Conservation (phyloP, 192 early-diverging fungal genomes). For the Coemansia sp. region DNA sequence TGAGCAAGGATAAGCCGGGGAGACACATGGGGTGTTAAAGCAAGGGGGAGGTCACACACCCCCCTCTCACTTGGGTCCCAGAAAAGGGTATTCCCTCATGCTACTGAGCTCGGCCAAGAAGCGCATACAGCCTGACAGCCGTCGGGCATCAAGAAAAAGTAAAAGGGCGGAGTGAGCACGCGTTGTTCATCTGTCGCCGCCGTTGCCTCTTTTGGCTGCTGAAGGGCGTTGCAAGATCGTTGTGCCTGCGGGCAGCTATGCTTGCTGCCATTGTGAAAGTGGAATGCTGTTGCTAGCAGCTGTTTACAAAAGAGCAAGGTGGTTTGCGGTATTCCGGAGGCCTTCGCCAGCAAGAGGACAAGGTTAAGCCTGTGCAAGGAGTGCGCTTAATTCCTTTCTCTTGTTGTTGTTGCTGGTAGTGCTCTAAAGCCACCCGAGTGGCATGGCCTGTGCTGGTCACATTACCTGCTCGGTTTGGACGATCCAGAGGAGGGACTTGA, state of each 20-base stretch:
- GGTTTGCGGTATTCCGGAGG: neutral
- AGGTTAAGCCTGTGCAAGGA: neutral
- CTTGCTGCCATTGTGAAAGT: neutral
- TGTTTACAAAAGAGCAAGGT: neutral
- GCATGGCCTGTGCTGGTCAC: neutral
- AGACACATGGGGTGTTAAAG: neutral
- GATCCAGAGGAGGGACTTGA: neutral
- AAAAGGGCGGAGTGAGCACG: neutral
- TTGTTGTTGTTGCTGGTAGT: neutral
- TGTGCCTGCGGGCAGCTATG: neutral
- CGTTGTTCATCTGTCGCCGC: neutral
- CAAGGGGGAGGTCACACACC: slow-evolving; percentile 1
- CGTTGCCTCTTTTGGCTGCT: neutral
- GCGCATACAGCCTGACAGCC: neutral
- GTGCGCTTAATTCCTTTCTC: neutral
- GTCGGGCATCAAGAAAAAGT: neutral
- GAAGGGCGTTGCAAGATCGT: neutral
- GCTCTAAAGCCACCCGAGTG: neutral
- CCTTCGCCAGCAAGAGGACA: neutral
- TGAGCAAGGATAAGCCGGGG: neutral
- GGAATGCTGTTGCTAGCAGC: neutral
- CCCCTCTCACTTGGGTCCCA: neutral
- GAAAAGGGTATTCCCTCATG: neutral
- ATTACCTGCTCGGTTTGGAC: neutral
- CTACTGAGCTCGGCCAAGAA: neutral